phyloP scores from a whole-genome alignment of 108 stramenopile genomes.

The Discostella pseudostelligera region DNA sequence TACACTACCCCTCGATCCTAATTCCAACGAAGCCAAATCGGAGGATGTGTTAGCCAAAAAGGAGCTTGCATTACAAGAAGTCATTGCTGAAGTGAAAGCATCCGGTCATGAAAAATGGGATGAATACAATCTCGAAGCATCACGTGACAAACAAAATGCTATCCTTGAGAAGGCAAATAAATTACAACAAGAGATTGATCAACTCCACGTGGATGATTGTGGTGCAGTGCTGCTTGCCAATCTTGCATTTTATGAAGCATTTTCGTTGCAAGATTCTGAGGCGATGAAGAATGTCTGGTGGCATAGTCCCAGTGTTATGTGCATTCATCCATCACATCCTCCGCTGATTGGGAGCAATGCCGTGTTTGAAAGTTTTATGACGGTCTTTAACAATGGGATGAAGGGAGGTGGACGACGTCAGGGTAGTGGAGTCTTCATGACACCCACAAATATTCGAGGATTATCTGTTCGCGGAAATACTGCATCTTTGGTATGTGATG shows the following conservation, averaged over 20 bases:
- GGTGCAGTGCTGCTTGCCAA: conserved; percentile 77
- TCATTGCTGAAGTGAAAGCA: conserved; percentile 17
- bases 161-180: conserved; percentile 53
- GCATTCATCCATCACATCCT: conserved; percentile 75
- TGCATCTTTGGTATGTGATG: conserved; percentile 80
- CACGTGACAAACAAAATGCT: conserved; percentile 12
- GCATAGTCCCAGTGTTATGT: conserved; percentile 60
- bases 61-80: conserved; percentile 35
- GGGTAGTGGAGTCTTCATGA: conserved; percentile 50
- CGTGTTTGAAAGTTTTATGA: conserved; percentile 65
- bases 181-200: conserved; percentile 56
- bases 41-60: conserved; percentile 29
- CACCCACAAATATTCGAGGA: conserved; percentile 66
- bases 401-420: conserved; percentile 17
- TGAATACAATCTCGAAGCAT: conserved; percentile 26
- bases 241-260: conserved; percentile 75
- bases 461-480: conserved; percentile 73
- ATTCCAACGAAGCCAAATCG: conserved; percentile 28
- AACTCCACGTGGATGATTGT: conserved; percentile 79
- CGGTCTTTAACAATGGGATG: conserved; percentile 64
- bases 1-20: conserved; percentile 34
- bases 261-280: conserved; percentile 59
- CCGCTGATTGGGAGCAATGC: conserved; percentile 66
- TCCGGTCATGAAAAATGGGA: conserved; percentile 20
- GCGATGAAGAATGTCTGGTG: conserved; percentile 79